phyloP scores from a whole-genome alignment of 106 monocot species.

The Acanthochlamys bracteata region DNA sequence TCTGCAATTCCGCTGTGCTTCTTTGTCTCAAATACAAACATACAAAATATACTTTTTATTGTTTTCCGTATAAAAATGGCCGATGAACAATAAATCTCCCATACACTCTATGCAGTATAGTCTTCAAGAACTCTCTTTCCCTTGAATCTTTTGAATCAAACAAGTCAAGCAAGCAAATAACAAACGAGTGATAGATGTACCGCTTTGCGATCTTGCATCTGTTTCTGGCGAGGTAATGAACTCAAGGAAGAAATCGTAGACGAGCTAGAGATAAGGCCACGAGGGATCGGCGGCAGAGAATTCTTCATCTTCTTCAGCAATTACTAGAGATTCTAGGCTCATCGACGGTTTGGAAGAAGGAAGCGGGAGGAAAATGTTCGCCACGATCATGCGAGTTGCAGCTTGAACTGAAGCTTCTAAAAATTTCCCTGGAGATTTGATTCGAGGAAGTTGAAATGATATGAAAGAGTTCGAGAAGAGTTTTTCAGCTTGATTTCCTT shows the following conservation, averaged over 20 bases:
- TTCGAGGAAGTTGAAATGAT: conserved; percentile 29
- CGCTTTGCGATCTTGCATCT: conserved; percentile 24
- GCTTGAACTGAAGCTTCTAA: conserved; percentile 18
- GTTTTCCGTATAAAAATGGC: conserved; percentile 15
- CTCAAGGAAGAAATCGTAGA: conserved; percentile 23
- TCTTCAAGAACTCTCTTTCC: conserved; percentile 19
- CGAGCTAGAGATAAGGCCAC: conserved; percentile 18
- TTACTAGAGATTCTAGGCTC: background rate
- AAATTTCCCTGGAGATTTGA: too few species aligned
- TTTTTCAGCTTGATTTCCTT: conserved; percentile 51
- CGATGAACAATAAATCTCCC: conserved; percentile 21
- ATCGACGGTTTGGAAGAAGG: background rate
- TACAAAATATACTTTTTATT: conserved; percentile 19
- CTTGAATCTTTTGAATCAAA: conserved; percentile 15
- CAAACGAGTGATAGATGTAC: conserved; percentile 17
- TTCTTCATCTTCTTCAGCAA: conserved; percentile 24
- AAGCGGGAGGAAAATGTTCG: conserved; percentile 26
- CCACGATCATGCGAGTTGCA: conserved; percentile 22
- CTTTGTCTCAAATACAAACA: conserved; percentile 17
- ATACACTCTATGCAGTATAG: conserved; percentile 15
- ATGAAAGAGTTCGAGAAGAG: conserved; percentile 45
- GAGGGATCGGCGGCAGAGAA: conserved; percentile 16
- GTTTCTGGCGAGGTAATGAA: conserved; percentile 17
- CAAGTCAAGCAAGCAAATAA: conserved; percentile 9
- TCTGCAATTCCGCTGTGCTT: conserved; percentile 15